phyloP scores from a whole-genome alignment of 768 basidiomycete genomes.

The Macrolepiota fuliginosa region DNA sequence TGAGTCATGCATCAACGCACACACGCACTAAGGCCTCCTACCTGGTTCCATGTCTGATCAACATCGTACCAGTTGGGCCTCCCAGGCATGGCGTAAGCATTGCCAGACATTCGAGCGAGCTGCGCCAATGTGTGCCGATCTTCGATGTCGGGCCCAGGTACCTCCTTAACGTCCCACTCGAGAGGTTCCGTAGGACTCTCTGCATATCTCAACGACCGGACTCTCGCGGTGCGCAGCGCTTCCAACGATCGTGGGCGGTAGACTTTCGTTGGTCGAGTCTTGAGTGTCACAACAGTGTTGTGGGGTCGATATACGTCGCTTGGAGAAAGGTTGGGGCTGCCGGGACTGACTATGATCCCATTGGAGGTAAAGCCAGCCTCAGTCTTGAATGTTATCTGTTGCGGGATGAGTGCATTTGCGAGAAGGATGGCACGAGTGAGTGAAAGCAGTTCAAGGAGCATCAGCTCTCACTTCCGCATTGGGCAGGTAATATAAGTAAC shows the following conservation, averaged over 20 bases:
- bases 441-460: conserved; percentile 18
- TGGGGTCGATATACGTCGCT: conserved; percentile 16
- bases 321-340: conserved; percentile 15
- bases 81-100: conserved; percentile 81
- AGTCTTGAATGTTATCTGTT: conserved; percentile 20
- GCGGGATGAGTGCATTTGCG: conserved; percentile 10
- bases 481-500: neutral
- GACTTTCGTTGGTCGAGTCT: conserved; percentile 52
- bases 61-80: conserved; percentile 80
- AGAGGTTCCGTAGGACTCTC: conserved; percentile 45
- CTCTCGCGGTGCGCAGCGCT: conserved; percentile 50
- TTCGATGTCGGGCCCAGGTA: conserved; percentile 74
- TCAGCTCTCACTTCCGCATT: conserved; percentile 1
- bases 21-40: conserved; percentile 22
- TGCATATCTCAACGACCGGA: conserved; percentile 43
- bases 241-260: conserved; percentile 56
- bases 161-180: conserved; percentile 66
- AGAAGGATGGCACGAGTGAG: conserved; percentile 18
- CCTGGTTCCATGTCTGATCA: conserved; percentile 69
- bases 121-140: conserved; percentile 79
- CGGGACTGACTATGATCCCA: neutral
- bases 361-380: conserved; percentile 18
- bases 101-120: conserved; percentile 84
- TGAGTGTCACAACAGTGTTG: conserved; percentile 27
- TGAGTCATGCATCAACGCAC: conserved; percentile 5